phyloP scores from a whole-genome alignment of 179 eudicot genomes.

The Spinacia oleracea region DNA sequence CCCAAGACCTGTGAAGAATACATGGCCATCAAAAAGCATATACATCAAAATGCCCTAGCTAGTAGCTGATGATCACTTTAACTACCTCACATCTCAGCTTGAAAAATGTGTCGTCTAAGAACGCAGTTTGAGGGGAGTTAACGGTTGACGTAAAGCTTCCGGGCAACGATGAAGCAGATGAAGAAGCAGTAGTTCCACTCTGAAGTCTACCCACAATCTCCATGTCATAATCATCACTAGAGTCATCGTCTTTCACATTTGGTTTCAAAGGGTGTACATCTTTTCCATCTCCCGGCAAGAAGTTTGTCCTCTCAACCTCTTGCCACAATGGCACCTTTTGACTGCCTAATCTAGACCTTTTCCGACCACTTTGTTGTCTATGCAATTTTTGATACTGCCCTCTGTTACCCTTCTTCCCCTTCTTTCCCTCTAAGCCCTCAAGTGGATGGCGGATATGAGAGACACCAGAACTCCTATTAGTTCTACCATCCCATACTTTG shows the following conservation, averaged over 20 bases:
- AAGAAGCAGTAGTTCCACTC: slow-evolving; percentile 74
- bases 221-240: slow-evolving; percentile 77
- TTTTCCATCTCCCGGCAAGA: slow-evolving; percentile 67
- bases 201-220: slow-evolving; percentile 62
- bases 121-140: slow-evolving; percentile 48
- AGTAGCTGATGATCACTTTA: slow-evolving; percentile 17
- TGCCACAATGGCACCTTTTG: slow-evolving; percentile 67
- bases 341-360: slow-evolving; percentile 57
- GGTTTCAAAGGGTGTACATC: slow-evolving; percentile 57
- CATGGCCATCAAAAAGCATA: slow-evolving; percentile 18
- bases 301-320: slow-evolving; percentile 87
- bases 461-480: slow-evolving; percentile 52
- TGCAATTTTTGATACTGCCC: slow-evolving; percentile 40
- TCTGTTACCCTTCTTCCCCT: slow-evolving; percentile 46
- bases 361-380: slow-evolving; percentile 52
- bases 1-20: slow-evolving; percentile 70
- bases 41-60: slow-evolving; percentile 16
- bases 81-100: slow-evolving; percentile 94
- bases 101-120: slow-evolving; percentile 68
- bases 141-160: slow-evolving; percentile 42
- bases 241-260: slow-evolving; percentile 57
- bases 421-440: slow-evolving; percentile 61
- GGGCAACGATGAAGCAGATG: slow-evolving; percentile 59
- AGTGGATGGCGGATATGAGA: slow-evolving; percentile 88
- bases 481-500: slow-evolving; percentile 94